A percentile compares a stretch with the other conserved stretches of the same genome.
Conservation (phyloP, 2,329 filamentous ascomycete genomes). For the Monosporascus sp. region DNA sequence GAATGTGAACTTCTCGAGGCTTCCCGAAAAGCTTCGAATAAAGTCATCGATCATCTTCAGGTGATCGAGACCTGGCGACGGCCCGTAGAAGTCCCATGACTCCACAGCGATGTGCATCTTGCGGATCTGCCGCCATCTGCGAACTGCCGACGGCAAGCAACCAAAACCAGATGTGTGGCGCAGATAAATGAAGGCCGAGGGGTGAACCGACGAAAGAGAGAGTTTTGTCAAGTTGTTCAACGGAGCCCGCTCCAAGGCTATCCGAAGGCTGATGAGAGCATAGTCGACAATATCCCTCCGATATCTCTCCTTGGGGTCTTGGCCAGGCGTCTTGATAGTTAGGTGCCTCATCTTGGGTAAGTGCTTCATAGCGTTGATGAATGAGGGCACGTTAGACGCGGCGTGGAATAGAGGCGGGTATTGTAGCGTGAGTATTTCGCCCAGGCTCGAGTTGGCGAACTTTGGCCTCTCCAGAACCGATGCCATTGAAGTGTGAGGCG, state of each 20-base stretch:
- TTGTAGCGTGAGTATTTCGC: conserved; percentile 76
- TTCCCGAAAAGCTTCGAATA: conserved; percentile 62
- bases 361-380: conserved; percentile 67
- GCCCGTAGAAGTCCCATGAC: conserved; percentile 58
- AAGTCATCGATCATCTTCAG: conserved; percentile 79
- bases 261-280: conserved; percentile 78
- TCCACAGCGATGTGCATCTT: conserved; percentile 70
- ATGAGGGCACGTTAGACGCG: conserved; percentile 79
- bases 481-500: conserved; percentile 64
- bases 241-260: conserved; percentile 71
- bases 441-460: conserved; percentile 75
- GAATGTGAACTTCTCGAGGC: conserved; percentile 67
- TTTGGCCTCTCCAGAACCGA: conserved; percentile 62
- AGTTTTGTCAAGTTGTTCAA: conserved; percentile 62
- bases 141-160: conserved; percentile 63
- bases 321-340: conserved; percentile 69
- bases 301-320: conserved; percentile 63
- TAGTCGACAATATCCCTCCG: conserved; percentile 79
- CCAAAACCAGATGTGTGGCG: conserved; percentile 71
- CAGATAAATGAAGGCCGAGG: conserved; percentile 70
- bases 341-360: conserved; percentile 69
- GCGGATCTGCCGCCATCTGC: conserved; percentile 72
- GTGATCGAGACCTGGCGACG: conserved; percentile 60
- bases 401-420: conserved; percentile 88
- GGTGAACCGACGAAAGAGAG: conserved; percentile 68